Conservation (phyloP, 208 protist species). For the Trichomonas vaginalis region DNA sequence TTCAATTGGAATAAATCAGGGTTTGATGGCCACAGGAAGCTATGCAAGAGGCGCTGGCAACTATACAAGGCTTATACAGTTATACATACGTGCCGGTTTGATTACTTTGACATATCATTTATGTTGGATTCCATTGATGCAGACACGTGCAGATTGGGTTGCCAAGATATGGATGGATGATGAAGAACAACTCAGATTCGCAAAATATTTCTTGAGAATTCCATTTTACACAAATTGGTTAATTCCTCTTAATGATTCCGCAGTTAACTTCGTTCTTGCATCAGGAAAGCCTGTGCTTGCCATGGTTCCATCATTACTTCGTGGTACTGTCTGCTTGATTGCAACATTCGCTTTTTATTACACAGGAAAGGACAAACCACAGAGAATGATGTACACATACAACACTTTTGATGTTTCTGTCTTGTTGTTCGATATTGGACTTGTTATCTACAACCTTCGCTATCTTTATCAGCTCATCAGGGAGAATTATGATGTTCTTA, state of each 20-base stretch:
- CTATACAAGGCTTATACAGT: not conserved
- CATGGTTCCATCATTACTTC: not conserved
- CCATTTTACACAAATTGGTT: not conserved
- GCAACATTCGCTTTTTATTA: not conserved
- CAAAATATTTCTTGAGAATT: not conserved
- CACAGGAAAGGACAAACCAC: not conserved
- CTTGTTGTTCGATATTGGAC: not conserved
- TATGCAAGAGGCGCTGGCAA: not conserved
- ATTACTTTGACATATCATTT: not conserved
- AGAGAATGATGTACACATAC: not conserved
- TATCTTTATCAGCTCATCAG: too few species aligned
- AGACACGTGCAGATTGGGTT: not conserved
- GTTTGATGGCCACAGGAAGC: not conserved
- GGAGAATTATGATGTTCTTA: too few species aligned
- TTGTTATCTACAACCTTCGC: not conserved
- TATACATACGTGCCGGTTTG: not conserved
- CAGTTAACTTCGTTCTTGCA: not conserved
- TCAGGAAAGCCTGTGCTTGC: not conserved
- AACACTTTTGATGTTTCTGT: not conserved
- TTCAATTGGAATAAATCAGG: not conserved
- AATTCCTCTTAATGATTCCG: not conserved
- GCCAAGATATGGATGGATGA: too few species aligned
- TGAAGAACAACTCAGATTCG: not conserved
- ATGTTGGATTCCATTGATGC: not conserved
- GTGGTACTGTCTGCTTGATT: not conserved